A percentile compares a stretch with the other conserved stretches of the same genome.
Conservation (phyloP, 225 moss, liverwort and hornwort species). For the Straminergon stramineum region DNA sequence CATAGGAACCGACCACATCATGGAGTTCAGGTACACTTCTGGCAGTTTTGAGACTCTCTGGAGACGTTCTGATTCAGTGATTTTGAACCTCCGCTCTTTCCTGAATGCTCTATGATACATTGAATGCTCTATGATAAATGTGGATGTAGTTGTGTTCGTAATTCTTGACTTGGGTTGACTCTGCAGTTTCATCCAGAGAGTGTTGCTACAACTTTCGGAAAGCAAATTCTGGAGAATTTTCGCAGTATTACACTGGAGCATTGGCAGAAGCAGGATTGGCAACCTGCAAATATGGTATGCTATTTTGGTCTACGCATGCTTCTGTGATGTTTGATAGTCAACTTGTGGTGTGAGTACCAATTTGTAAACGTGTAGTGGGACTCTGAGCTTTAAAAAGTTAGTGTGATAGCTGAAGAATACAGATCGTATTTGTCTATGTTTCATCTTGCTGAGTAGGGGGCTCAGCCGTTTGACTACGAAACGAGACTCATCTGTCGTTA, state of each 20-base stretch:
- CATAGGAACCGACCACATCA: slow-evolving; percentile 83
- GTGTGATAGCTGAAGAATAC: background rate
- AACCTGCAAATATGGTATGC: slow-evolving; percentile 27
- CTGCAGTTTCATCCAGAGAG: slow-evolving; percentile 98
- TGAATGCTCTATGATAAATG: background rate
- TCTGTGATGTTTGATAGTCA: background rate
- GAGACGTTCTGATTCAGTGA: background rate
- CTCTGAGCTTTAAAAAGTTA: background rate
- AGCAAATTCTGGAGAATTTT: slow-evolving; percentile 81
- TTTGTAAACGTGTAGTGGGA: background rate
- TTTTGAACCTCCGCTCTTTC: background rate
- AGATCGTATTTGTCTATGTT: background rate
- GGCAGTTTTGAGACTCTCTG: background rate
- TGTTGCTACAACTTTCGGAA: slow-evolving; percentile 84
- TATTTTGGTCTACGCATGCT: background rate
- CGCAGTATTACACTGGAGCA: slow-evolving; percentile 62
- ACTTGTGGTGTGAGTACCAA: background rate
- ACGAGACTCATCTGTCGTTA: background rate
- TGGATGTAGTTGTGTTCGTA: background rate
- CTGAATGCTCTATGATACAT: background rate
- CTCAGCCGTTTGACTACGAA: background rate
- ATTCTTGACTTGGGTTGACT: background rate
- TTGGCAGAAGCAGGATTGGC: slow-evolving; percentile 59
- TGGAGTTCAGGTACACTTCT: slow-evolving; percentile 76
- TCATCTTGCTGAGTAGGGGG: background rate